These are phyloP conservation scores for Hylodesmum podocarpum DNA, from an alignment of 306 rosid species.

Conservation along the genomic window DNA sequence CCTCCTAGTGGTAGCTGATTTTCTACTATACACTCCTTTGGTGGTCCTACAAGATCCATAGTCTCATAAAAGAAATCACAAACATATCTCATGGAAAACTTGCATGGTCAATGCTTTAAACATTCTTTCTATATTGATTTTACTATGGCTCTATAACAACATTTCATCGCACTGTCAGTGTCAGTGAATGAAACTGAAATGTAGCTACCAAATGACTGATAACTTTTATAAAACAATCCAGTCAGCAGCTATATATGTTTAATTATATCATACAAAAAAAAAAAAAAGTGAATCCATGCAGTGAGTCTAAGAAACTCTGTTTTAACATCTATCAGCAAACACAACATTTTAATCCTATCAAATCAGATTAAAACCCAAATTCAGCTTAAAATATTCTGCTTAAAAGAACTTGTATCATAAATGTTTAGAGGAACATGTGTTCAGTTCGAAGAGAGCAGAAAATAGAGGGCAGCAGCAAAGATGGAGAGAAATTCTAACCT, in stretches of 20 bases:
- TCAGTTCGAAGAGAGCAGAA: background rate
- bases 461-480: background rate
- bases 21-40: constrained; percentile 1
- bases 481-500: constrained; percentile 40
- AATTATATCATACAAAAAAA: background rate
- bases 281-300: background rate
- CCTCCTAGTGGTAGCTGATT: constrained; percentile 9
- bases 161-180: background rate
- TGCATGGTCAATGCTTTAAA: background rate
- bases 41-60: constrained; percentile 26
- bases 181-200: background rate
- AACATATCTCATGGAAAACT: background rate
- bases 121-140: background rate
- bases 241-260: background rate
- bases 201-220: background rate
- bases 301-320: background rate
- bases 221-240: background rate
- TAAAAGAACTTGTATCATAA: background rate
- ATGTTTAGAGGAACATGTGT: background rate
- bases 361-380: background rate
- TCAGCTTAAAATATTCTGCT: background rate
- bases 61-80: constrained; percentile 20
- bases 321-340: background rate
- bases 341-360: constrained; percentile 14
- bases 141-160: background rate